Evolutionary conservation across 2,329 filamentous ascomycete species (phyloP), one percentile per base, ranked within the genome.

Genomic region (Sporothrix phasma): DNA sequence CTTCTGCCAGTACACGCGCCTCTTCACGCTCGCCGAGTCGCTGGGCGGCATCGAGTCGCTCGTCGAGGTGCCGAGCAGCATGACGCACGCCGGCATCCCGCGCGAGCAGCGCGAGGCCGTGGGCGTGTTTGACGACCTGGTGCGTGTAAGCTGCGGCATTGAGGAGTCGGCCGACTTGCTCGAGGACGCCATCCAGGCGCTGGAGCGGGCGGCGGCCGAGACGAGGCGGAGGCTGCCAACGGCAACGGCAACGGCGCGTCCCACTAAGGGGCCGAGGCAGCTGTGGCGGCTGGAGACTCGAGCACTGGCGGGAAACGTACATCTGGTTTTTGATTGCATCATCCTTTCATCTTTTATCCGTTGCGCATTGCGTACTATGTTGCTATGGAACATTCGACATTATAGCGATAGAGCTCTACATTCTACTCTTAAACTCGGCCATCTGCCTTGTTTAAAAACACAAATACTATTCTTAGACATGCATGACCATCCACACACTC

Each of bases 31-130:
- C 6, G 94, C 94, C 34, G 94, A 99, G 81, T 90, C 86, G 65
- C 79, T 99, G 26, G 74, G 94, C 66, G 94, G 93, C 63, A 88
- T 99, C 56, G 94, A 99, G 83, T 89, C 85, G 72, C 81, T 99
- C 67, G 88, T 92, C 70, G 94, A 99, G 78, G 85, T 99, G 2
- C 94, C 94, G 24, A 90, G 89, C 71, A 90, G 87, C 77, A 99
- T 99, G 94, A 99, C 94, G 19, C 94, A 99, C 76, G 90, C 92
- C 26, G 94, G 93, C 65, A 99, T 99, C 69, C 94, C 94, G 59
- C 85, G 84, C 74, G 92, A 92, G 66, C 86, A 96, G 80, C 83
- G 94, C 65, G 94, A 99, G 81, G 88, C 88, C 3, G 92, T 94
- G 0, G 94, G 94, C 66, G 92, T 99, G 37, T 97, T 87, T 72